Evolutionary conservation across 148 eudicot species (phyloP).

Genomic region (Arbutus unedo): DNA sequence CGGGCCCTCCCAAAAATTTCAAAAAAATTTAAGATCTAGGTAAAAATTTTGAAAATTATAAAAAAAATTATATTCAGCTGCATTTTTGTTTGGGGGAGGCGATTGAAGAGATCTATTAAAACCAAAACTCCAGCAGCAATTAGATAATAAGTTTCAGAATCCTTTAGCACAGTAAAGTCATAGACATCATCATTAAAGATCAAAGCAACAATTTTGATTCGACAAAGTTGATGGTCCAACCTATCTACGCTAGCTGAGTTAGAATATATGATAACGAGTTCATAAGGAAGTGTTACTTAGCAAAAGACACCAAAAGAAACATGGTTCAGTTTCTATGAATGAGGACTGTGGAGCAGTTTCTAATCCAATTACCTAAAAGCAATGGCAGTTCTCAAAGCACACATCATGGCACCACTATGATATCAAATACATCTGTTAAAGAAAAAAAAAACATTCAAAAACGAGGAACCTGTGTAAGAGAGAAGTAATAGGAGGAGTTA

Average conservation of each 20-base stretch:
- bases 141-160: background rate
- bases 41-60: no score
- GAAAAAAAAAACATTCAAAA: background rate
- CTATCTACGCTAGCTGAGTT: background rate
- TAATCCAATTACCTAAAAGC: background rate
- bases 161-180: background rate
- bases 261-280: background rate
- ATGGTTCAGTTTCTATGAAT: background rate
- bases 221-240: background rate
- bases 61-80: background rate
- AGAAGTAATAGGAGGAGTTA: slow-evolving; percentile 8
- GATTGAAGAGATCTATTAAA: background rate
- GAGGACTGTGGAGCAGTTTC: background rate
- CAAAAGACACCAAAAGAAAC: background rate
- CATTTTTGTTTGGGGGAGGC: background rate
- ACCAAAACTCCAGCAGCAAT: background rate
- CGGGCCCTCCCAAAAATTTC: no score
- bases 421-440: slow-evolving; percentile 15
- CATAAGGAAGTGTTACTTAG: background rate
- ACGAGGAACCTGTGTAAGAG: background rate
- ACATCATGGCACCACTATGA: background rate
- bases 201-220: background rate
- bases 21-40: no score
- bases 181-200: background rate
- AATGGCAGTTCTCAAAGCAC: background rate